These are phyloP conservation scores for Arthromyces matolae DNA, from an alignment of 768 basidiomycete genomes.

Conservation along the genomic window DNA sequence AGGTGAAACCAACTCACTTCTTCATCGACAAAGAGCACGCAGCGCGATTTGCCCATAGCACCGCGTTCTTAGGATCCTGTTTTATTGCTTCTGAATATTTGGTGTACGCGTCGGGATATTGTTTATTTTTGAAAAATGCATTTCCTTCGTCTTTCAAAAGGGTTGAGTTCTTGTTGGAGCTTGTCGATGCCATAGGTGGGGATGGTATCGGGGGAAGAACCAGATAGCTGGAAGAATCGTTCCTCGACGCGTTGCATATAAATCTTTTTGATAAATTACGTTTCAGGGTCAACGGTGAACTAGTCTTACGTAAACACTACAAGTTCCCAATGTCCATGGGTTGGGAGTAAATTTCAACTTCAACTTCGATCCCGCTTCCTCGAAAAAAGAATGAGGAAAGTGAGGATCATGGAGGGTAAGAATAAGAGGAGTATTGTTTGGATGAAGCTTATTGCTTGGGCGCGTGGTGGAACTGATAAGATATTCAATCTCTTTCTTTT, in stretches of 20 bases:
- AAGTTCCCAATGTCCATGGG: too few species aligned
- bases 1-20: slow-evolving; percentile 24
- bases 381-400: too few species aligned
- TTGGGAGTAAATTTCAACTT: too few species aligned
- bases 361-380: too few species aligned
- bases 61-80: slow-evolving; percentile 33
- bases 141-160: slow-evolving; percentile 41
- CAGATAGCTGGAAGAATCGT: too few species aligned
- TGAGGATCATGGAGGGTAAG: too few species aligned
- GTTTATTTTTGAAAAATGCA: slow-evolving; percentile 28
- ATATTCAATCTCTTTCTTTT: background rate
- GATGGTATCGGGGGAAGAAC: background rate
- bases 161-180: slow-evolving; percentile 15
- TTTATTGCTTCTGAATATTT: slow-evolving; percentile 43
- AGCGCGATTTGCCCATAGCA: slow-evolving; percentile 44
- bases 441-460: slow-evolving; percentile 32
- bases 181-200: background rate
- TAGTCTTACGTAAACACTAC: too few species aligned
- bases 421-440: too few species aligned
- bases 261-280: too few species aligned
- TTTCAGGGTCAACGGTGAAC: too few species aligned
- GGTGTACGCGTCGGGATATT: slow-evolving; percentile 31
- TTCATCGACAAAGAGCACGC: slow-evolving; percentile 36
- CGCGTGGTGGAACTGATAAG: slow-evolving; percentile 52
- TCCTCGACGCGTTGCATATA: too few species aligned